Percentiles rank a stretch among this genome's conserved stretches.
These are phyloP conservation scores for Medicago truncatula DNA, from an alignment of 306 rosid genomes.

Conservation along the genomic window DNA sequence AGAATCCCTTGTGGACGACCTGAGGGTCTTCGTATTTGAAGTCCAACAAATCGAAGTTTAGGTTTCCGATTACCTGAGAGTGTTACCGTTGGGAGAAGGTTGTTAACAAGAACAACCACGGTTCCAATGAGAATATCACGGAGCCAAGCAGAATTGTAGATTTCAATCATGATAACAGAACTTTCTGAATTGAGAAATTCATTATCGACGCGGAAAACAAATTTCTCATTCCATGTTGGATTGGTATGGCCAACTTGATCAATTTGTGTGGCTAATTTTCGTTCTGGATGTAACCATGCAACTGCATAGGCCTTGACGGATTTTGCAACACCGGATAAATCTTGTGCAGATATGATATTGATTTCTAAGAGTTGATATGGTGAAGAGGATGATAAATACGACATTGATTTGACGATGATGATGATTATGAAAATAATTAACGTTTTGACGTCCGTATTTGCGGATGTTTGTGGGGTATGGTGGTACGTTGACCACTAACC, in stretches of 20 bases:
- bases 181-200: conserved; percentile 47
- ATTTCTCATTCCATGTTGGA: conserved; percentile 86
- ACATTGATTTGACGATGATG: conserved; percentile 18
- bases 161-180: conserved; percentile 62
- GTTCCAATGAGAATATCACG: conserved; percentile 65
- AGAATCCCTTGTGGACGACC: conserved; percentile 82
- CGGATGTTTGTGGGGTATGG: conserved; percentile 11
- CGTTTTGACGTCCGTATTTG: neutral
- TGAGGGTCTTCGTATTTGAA: conserved; percentile 76
- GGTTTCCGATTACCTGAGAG: conserved; percentile 44
- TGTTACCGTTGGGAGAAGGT: conserved; percentile 50
- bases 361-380: conserved; percentile 64
- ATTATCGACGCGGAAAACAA: conserved; percentile 68
- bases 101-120: conserved; percentile 50
- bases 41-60: conserved; percentile 55
- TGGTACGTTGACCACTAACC: conserved; percentile 11
- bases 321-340: conserved; percentile 55
- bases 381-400: conserved; percentile 29
- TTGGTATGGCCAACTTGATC: conserved; percentile 58
- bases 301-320: conserved; percentile 68
- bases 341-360: conserved; percentile 69
- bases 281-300: conserved; percentile 67
- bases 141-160: conserved; percentile 59
- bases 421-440: neutral
- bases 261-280: conserved; percentile 59